phyloP scores from a whole-genome alignment of 441 rosid species.

The Adansonia madagascariensis region DNA sequence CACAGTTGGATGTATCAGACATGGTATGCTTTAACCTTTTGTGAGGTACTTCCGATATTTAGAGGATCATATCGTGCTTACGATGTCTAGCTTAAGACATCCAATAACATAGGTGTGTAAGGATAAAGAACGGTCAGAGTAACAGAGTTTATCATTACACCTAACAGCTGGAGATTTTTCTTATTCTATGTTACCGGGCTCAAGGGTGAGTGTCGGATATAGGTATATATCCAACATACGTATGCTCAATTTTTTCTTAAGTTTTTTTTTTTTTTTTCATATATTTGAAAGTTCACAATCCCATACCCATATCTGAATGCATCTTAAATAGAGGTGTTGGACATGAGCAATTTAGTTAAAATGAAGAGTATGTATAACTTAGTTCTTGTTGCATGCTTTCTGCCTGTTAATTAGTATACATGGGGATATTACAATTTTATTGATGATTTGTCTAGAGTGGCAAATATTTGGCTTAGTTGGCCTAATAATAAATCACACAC shows the following conservation, averaged over 20 bases:
- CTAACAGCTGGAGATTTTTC: neutral
- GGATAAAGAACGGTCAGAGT: neutral
- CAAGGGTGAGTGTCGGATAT: no score
- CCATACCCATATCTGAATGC: no score
- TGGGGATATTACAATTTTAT: neutral
- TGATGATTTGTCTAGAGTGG: slow-evolving; percentile 4
- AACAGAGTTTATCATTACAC: neutral
- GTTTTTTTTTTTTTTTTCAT: no score
- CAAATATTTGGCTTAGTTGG: slow-evolving; percentile 14
- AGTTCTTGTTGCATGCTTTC: neutral
- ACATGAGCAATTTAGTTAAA: no score
- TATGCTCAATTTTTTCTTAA: no score
- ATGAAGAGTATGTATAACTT: no score
- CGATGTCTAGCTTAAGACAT: neutral
- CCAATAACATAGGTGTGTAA: neutral
- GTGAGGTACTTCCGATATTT: neutral
- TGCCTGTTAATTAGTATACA: neutral
- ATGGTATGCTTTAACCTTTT: neutral
- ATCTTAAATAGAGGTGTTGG: no score
- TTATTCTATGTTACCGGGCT: neutral
- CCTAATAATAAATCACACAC: neutral
- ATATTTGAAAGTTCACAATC: no score
- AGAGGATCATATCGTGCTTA: neutral
- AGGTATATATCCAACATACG: no score
- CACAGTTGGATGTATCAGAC: neutral